Evolutionary conservation across 495 filamentous ascomycete species (phyloP), one percentile per base, ranked within the genome.

Genomic region (Clavariopsis aquatica): DNA sequence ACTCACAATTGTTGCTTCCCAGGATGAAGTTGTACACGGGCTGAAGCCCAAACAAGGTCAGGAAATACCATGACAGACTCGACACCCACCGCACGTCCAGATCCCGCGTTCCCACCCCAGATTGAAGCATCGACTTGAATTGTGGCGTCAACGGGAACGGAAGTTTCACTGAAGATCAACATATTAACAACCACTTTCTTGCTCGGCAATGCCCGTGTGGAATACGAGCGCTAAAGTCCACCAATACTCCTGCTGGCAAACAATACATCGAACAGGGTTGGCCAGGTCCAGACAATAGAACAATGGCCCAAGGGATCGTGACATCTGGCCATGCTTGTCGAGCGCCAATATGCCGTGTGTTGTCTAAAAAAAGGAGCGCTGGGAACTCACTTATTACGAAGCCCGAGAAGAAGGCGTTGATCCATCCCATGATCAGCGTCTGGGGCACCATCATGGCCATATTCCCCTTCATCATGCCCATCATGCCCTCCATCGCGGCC

Each of bases 391-490:
- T 90, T 49, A 98, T 96, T 41, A 98, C 94, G 75, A 96, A 98
- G 22, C 94, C 94, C 45, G 89, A 92, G 71, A 98, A 98, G 75
- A 98, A 98, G 0, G 94, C 92, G 80, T 98, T 98, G 71, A 98
- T 97, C 94, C 94, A 98, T 56, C 94, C 91, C 94, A 98, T 98
- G 66, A 98, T 98, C 76, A 98, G 76, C 3, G 93, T 98, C 75
- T 98, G 96, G 49, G 94, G 95, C 43, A 98, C 91, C 83, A 98
- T 98, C 94, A 96, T 98, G 68, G 93, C 92, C 91, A 98, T 96
- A 72, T 98, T 96, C 54, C 92, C 92, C 85, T 97, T 98, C 86
- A 98, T 90, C 92, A 96, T 96, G 60, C 93, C 93, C 94, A 98
- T 98, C 93, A 98, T 97, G 60, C 90, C 92, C 73, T 98, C 95